Evolutionary conservation across 2,329 filamentous ascomycete genomes (phyloP).

Genomic region (Orbilia quercus): DNA sequence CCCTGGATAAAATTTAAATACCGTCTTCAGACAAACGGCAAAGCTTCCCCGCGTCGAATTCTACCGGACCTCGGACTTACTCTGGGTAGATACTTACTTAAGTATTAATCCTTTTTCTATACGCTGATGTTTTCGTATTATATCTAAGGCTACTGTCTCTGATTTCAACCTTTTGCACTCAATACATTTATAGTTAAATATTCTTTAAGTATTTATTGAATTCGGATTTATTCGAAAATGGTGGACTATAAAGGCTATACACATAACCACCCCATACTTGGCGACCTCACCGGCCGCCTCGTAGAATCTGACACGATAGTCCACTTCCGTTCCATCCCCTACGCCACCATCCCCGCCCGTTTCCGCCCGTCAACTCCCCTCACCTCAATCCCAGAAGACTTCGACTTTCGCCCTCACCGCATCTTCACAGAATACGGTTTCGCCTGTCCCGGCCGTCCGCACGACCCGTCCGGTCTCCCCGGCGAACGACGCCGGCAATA

Average conservation of each 20-base stretch:
- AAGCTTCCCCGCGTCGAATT: neutral
- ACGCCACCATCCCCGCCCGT: constrained; percentile 48
- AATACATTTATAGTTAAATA: too few relatives aligned
- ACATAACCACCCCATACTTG: constrained; percentile 31
- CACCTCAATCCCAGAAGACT: constrained; percentile 31
- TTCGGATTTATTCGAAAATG: constrained; percentile 1
- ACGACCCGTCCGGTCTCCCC: constrained; percentile 28
- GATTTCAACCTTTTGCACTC: too few relatives aligned
- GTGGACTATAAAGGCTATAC: constrained; percentile 27
- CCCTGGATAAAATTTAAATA: constrained; percentile 1
- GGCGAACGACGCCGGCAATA: constrained; percentile 31
- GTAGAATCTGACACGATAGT: constrained; percentile 39
- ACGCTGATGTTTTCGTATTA: too few relatives aligned
- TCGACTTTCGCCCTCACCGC: constrained; percentile 47
- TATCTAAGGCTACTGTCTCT: too few relatives aligned
- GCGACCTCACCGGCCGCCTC: constrained; percentile 42
- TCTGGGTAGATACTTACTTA: neutral
- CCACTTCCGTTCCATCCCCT: constrained; percentile 50
- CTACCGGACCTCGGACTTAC: neutral
- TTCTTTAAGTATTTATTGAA: too few relatives aligned
- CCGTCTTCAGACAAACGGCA: neutral
- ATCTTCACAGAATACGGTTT: constrained; percentile 52
- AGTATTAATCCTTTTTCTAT: too few relatives aligned
- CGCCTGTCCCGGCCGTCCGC: constrained; percentile 43
- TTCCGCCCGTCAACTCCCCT: constrained; percentile 44